These are phyloP conservation scores for Talaromyces albobiverticillius DNA, from an alignment of 2,329 filamentous ascomycete species.

Conservation along the genomic window DNA sequence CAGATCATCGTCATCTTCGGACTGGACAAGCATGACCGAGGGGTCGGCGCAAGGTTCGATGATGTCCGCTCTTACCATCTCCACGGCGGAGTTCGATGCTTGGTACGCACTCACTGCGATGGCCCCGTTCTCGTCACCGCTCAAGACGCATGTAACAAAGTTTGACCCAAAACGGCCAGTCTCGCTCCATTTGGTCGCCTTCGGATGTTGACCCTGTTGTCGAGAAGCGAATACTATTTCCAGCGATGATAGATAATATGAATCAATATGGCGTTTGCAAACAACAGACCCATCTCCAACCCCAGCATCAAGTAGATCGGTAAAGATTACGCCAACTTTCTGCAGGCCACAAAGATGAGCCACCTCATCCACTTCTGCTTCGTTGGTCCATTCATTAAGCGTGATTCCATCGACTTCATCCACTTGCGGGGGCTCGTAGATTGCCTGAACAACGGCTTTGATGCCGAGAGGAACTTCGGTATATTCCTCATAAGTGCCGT, in stretches of 20 bases:
- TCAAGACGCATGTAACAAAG: conserved; percentile 93
- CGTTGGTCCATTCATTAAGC: conserved; percentile 78
- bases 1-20: conserved; percentile 76
- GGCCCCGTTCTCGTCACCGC: conserved; percentile 84
- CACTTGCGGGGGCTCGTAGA: conserved; percentile 92
- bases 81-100: conserved; percentile 89
- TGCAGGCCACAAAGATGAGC: conserved; percentile 81
- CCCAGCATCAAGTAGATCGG: conserved; percentile 81
- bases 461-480: conserved; percentile 87
- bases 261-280: conserved; percentile 94
- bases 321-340: conserved; percentile 90
- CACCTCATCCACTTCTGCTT: conserved; percentile 75
- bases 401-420: conserved; percentile 87
- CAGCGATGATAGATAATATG: conserved; percentile 87
- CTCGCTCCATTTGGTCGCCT: conserved; percentile 94
- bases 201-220: conserved; percentile 82
- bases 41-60: conserved; percentile 94
- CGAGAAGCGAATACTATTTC: conserved; percentile 88
- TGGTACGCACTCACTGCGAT: conserved; percentile 92
- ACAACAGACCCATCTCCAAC: conserved; percentile 79
- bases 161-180: conserved; percentile 91
- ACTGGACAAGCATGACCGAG: conserved; percentile 87
- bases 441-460: conserved; percentile 93
- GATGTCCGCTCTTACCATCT: conserved; percentile 95
- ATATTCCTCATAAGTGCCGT: conserved; percentile 88